Conservation (phyloP, 495 filamentous ascomycete genomes). For the Hypoxylon lenormandii region DNA sequence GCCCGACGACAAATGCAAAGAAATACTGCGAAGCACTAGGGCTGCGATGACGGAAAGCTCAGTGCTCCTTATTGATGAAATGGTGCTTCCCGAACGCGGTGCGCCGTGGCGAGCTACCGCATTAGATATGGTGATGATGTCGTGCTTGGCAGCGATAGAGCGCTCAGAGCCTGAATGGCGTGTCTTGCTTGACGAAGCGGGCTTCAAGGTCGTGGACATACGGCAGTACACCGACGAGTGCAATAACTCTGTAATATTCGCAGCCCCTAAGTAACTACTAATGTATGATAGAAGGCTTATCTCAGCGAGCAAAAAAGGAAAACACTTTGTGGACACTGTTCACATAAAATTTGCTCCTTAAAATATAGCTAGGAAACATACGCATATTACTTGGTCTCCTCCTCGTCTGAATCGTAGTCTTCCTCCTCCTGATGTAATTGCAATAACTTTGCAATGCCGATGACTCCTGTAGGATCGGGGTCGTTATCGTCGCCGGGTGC, state of each 20-base stretch:
- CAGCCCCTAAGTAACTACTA: no score
- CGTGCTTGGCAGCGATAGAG: conserved; percentile 50
- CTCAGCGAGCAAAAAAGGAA: no score
- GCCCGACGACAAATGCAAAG: conserved; percentile 54
- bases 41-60: conserved; percentile 55
- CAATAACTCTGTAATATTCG: conserved; percentile 53
- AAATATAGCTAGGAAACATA: no score
- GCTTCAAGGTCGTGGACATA: conserved; percentile 55
- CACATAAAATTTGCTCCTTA: no score
- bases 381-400: background rate
- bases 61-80: conserved; percentile 60
- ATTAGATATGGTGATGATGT: conserved; percentile 62
- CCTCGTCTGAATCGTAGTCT: background rate
- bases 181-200: conserved; percentile 53
- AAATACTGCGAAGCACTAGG: conserved; percentile 55
- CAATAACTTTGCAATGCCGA: background rate
- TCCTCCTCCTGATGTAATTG: background rate
- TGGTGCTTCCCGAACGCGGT: conserved; percentile 57
- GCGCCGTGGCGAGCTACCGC: conserved; percentile 54
- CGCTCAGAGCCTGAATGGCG: conserved; percentile 54
- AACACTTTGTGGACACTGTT: no score
- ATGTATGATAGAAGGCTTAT: no score
- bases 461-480: conserved; percentile 1
- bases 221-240: conserved; percentile 50
- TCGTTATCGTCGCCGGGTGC: conserved; percentile 4